These are phyloP conservation scores for Cajanus cajan DNA, from an alignment of 306 rosid genomes.

Conservation along the genomic window DNA sequence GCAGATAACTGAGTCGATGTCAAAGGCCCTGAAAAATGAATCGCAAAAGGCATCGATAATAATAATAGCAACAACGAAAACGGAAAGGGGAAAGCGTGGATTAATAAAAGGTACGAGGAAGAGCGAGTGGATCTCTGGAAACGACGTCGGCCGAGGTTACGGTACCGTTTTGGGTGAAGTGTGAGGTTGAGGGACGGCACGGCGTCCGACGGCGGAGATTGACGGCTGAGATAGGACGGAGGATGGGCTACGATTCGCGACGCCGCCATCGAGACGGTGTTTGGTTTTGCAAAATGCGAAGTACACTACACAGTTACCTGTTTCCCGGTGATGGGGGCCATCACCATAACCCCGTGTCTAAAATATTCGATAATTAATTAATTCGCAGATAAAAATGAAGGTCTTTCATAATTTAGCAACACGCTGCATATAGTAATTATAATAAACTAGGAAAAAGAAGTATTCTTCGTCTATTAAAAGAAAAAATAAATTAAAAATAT, in stretches of 20 bases:
- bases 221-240: slow-evolving; percentile 29
- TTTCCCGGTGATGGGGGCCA: no score
- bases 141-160: slow-evolving; percentile 31
- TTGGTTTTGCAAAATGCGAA: not conserved
- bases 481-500: no score
- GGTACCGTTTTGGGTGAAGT: slow-evolving; percentile 38
- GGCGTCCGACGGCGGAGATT: slow-evolving; percentile 28
- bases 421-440: no score
- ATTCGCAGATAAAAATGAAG: no score
- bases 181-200: not conserved
- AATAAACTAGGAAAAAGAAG: no score
- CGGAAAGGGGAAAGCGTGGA: not conserved
- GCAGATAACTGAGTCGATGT: slow-evolving; percentile 50
- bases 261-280: slow-evolving; percentile 37
- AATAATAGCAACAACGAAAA: not conserved
- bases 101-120: slow-evolving; percentile 44
- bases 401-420: no score
- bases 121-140: slow-evolving; percentile 52
- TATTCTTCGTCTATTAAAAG: no score
- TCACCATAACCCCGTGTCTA: no score
- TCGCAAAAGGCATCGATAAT: not conserved
- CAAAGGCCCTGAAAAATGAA: slow-evolving; percentile 64
- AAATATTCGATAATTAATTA: no score
- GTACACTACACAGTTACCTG: no score
- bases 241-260: slow-evolving; percentile 39